Evolutionary conservation across 768 basidiomycete genomes (phyloP).

Genomic region (Macrolepiota dolichaula): DNA sequence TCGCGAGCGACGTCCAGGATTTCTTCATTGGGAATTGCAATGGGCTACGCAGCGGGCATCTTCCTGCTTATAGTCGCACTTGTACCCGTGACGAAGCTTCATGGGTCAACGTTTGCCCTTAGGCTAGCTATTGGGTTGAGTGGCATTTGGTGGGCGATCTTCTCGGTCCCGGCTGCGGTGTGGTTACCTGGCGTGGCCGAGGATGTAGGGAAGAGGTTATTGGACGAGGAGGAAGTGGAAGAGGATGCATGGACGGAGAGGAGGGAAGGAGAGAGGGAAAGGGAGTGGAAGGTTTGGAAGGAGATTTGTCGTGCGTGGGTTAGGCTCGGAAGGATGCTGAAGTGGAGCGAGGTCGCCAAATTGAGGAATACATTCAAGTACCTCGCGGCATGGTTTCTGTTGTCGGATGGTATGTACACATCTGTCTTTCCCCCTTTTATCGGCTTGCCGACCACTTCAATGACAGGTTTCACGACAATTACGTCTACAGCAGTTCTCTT

Average conservation of each 20-base stretch:
- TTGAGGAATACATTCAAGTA: constrained; percentile 86
- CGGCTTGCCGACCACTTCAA: neutral
- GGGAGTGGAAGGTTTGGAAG: constrained; percentile 37
- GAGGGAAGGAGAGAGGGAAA: constrained; percentile 14
- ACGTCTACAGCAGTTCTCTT: constrained; percentile 91
- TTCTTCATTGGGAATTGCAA: constrained; percentile 81
- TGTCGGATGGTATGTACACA: constrained; percentile 72
- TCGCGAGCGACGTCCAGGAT: constrained; percentile 79
- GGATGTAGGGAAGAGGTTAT: neutral
- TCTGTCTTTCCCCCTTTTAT: neutral
- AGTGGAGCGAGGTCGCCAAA: constrained; percentile 65
- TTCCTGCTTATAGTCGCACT: constrained; percentile 68
- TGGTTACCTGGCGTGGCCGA: constrained; percentile 56
- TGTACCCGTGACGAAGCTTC: constrained; percentile 70
- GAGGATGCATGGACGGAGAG: constrained; percentile 12
- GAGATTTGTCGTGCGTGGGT: constrained; percentile 75
- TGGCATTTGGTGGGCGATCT: constrained; percentile 86
- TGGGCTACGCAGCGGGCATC: constrained; percentile 86
- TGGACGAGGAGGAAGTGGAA: constrained; percentile 13
- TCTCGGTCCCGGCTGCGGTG: constrained; percentile 72
- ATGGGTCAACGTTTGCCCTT: constrained; percentile 75
- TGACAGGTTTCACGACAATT: constrained; percentile 82
- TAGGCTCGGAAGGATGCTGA: constrained; percentile 71
- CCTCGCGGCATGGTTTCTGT: constrained; percentile 90
- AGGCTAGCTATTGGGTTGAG: constrained; percentile 82